A percentile compares a stretch with the other conserved stretches of the same genome.
Evolutionary conservation across 2,329 filamentous ascomycete genomes (phyloP).

Genomic region (Pseudogymnoascus sp.): DNA sequence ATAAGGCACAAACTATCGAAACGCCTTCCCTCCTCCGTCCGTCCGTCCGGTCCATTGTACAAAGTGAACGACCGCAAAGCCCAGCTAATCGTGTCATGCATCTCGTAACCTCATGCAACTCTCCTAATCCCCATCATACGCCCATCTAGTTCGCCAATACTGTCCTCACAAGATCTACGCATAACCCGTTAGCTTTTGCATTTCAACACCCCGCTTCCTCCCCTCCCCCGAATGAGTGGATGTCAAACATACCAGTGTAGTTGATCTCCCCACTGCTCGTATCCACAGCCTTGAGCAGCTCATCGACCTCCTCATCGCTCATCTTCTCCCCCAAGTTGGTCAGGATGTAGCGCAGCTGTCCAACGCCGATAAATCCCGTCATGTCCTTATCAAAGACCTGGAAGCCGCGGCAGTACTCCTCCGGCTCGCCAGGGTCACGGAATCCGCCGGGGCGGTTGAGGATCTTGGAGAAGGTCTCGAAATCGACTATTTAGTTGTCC

Average conservation of each 20-base stretch:
- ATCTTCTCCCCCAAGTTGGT: slow-evolving; percentile 99
- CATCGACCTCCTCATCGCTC: slow-evolving; percentile 97
- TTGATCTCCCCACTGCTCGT: slow-evolving; percentile 95
- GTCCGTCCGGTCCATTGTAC: slow-evolving; percentile 5
- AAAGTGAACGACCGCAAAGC: slow-evolving; percentile 3
- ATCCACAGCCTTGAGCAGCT: slow-evolving; percentile 96
- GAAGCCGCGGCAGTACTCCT: slow-evolving; percentile 97
- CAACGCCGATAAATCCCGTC: slow-evolving; percentile 95
- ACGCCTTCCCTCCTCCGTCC: slow-evolving; percentile 1
- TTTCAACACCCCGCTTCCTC: background rate
- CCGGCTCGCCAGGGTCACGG: slow-evolving; percentile 93
- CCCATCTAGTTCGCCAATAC: slow-evolving; percentile 70
- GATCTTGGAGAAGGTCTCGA: slow-evolving; percentile 92
- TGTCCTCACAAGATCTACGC: slow-evolving; percentile 68
- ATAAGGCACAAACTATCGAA: slow-evolving; percentile 9
- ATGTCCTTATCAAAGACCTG: slow-evolving; percentile 99
- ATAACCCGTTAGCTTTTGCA: slow-evolving; percentile 11
- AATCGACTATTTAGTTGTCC: slow-evolving; percentile 63
- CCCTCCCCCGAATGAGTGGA: too few relatives aligned
- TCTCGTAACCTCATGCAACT: slow-evolving; percentile 7
- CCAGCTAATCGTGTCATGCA: slow-evolving; percentile 11
- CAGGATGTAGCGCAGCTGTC: slow-evolving; percentile 94
- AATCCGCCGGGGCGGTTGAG: slow-evolving; percentile 97
- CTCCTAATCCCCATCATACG: background rate
- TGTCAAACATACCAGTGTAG: slow-evolving; percentile 79